Conservation (phyloP, 2,329 filamentous ascomycete genomes). For the Onygenales sp. region DNA sequence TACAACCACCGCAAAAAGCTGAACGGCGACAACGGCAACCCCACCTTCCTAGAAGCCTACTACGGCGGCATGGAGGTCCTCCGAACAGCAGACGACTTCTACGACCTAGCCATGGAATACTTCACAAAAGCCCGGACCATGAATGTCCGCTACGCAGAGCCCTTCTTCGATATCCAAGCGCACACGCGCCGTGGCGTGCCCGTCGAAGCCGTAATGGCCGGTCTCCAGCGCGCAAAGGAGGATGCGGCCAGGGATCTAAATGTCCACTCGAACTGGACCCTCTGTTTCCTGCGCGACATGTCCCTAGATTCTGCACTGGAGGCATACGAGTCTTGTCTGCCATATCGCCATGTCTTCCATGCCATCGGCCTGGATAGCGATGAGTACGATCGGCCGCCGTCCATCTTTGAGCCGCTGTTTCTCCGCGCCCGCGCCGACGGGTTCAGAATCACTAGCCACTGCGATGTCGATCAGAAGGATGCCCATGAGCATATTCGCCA, state of each 20-base stretch:
- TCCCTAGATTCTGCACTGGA: no score
- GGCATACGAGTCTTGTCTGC: slow-evolving; percentile 28
- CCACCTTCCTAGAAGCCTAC: slow-evolving; percentile 26
- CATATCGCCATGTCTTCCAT: slow-evolving; percentile 36
- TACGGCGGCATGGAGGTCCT: slow-evolving; percentile 25
- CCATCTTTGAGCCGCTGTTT: slow-evolving; percentile 36
- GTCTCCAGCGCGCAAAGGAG: slow-evolving; percentile 30
- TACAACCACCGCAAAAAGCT: slow-evolving; percentile 17
- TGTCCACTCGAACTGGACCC: no score
- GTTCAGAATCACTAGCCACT: slow-evolving; percentile 40
- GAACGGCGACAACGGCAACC: slow-evolving; percentile 22
- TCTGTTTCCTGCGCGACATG: no score
- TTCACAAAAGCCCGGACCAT: slow-evolving; percentile 14
- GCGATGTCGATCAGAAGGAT: slow-evolving; percentile 43
- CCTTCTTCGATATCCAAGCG: slow-evolving; percentile 35
- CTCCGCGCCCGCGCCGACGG: slow-evolving; percentile 29
- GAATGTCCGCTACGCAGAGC: no score
- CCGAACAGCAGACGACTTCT: slow-evolving; percentile 28
- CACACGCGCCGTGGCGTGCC: slow-evolving; percentile 30
- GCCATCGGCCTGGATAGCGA: slow-evolving; percentile 41
- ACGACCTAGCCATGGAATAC: slow-evolving; percentile 33
- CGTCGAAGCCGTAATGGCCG: slow-evolving; percentile 24
- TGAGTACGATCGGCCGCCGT: slow-evolving; percentile 37
- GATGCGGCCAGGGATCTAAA: slow-evolving; percentile 1
- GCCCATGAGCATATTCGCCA: slow-evolving; percentile 36